Evolutionary conservation across 83 land plant species (phyloP), one percentile per base, ranked within the genome.

Genomic region (Picea engelmannii): DNA sequence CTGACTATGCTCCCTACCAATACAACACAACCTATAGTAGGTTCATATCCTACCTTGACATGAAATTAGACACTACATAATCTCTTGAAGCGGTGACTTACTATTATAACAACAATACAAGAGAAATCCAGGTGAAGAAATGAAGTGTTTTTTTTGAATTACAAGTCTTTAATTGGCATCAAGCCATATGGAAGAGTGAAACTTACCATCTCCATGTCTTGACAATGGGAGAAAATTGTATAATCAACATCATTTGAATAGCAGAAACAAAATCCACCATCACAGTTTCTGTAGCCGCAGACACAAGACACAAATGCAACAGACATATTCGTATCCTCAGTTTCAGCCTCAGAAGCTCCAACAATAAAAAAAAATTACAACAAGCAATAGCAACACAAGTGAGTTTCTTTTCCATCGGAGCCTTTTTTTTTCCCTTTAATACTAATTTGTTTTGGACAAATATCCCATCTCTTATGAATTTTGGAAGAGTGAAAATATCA

Each of bases 11-110:
- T 70, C 61, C 11, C 81, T 27, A 80, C 66, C 40, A 52, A 79
- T 63, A 49, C 80, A 8, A 61, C 80, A 55, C 27, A 23, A 27
- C 60, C 80, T 59, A 20, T 66, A 8, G 9, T 27, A 38, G 62
- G 59, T 44, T 21, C 55, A 38, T 62, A 83, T 62, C n/a, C 78
- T 49, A 75, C 81, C n/a, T 47, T 80, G 23, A 82, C 88, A n/a
- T 85, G 88, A 69, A 80, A 86, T n/a, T 88, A 88, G 90, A 86
- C 90, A 7, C 83, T 85, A 76, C 90, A 88, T 62, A 81, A 16
- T 83, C 90, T 24, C 90, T 86, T 8, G 90, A 88, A 42, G 90
- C 88, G 5, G 70, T 83, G 74, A 86, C 85, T 74, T 88, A 88
- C 63, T 88, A 88, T 76, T 88, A 88, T 83, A 88, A 88, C 66